Evolutionary conservation across 495 filamentous ascomycete species (phyloP), one percentile per base, ranked within the genome.

Genomic region (Apodospora peruviana): DNA sequence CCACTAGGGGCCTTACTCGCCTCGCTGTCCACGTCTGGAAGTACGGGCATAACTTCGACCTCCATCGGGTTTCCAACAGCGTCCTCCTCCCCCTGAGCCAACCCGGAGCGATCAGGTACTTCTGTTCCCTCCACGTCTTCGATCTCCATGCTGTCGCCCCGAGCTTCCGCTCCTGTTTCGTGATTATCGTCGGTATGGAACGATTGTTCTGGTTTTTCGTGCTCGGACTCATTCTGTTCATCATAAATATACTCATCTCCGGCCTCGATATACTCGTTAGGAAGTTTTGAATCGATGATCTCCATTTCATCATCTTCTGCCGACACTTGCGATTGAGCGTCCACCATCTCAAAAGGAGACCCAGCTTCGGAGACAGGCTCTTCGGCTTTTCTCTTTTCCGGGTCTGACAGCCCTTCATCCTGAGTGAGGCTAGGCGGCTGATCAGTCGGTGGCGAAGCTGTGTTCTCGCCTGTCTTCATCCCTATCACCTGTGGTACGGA

Each of bases 1-100:
- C 52, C 48, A 2, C 5, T 37, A 17, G 47, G 18, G 12, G 47
- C 49, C 19, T 52, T 41, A n/a, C 25, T 41, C 41, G 44, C 45
- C 38, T 61, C 49, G 21, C 17, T 24, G 18, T 48, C 53, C 19
- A 53, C 48, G 29, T 55, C 42, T 29, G 39, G 52, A 2, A 10
- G 16, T 44, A 14, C 45, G 20, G 20, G 18, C 12, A 34, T 16
- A 8, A 47, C 48, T 1, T 40, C 53, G 21, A 49, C 47, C 3
- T 27, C 32, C 36, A 47, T 4, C 7, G 41, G 20, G 27, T 47
- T 43, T 4, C 39, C 43, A 17, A 42, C 42, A 1, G 58, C 41
- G 19, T 38, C 19, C 9, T 47, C 2, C 2, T 39, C 21, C 37
- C 22, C 29, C 9, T 17, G 9, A 21, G 11, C 32, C 5, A n/a